Evolutionary conservation across 495 filamentous ascomycete genomes (phyloP).

Genomic region (Xanthoparmelia taractica): DNA sequence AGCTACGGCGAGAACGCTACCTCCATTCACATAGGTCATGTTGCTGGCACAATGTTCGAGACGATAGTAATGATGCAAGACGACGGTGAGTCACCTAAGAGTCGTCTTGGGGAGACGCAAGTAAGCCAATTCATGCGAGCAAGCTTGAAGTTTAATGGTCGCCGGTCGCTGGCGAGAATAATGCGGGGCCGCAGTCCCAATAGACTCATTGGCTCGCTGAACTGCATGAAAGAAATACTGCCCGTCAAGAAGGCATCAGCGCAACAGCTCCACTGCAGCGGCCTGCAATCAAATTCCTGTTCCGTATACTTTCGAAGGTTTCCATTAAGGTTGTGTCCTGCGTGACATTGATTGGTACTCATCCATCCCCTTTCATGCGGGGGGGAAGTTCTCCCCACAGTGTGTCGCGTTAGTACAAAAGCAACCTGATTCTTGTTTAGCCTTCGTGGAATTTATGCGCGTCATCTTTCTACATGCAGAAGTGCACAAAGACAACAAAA

Average conservation of each 20-base stretch:
- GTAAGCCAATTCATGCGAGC: neutral
- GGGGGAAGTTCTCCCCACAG: neutral
- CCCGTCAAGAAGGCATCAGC: neutral
- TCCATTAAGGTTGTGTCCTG: neutral
- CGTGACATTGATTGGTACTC: neutral
- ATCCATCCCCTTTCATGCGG: neutral
- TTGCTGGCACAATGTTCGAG: neutral
- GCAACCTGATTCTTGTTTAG: neutral
- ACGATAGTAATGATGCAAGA: neutral
- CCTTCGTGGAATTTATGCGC: neutral
- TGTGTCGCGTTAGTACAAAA: neutral
- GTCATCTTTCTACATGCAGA: no score
- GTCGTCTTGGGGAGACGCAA: neutral
- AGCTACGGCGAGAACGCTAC: neutral
- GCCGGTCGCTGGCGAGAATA: neutral
- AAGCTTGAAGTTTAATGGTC: neutral
- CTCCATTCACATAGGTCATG: slow-evolving; percentile 1
- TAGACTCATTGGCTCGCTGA: neutral
- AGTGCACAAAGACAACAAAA: no score
- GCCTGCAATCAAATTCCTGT: neutral
- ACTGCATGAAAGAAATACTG: neutral
- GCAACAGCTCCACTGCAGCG: neutral
- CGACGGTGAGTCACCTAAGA: neutral
- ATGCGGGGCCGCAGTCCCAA: neutral
- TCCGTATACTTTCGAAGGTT: neutral